phyloP scores from a whole-genome alignment of 2,329 filamentous ascomycete species.

The Nemania serpens region DNA sequence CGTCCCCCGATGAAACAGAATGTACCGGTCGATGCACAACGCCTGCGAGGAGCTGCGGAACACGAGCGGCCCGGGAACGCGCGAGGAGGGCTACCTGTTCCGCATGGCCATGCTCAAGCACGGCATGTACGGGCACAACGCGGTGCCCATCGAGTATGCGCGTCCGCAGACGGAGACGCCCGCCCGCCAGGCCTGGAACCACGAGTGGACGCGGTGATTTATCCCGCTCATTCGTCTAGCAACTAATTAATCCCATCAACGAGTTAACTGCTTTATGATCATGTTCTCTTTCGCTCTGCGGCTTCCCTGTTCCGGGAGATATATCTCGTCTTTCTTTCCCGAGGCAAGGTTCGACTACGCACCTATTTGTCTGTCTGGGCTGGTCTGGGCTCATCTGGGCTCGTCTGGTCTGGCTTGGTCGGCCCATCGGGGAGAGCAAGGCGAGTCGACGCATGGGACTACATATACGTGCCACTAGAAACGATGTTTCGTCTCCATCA shows the following conservation, averaged over 20 bases:
- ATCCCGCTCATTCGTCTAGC: neutral
- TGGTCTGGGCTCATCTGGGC: too few relatives aligned
- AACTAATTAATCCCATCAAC: too few relatives aligned
- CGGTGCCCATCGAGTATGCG: conserved; percentile 91
- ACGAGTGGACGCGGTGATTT: conserved; percentile 76
- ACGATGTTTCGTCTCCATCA: too few relatives aligned
- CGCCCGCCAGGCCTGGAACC: conserved; percentile 81
- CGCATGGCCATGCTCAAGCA: conserved; percentile 90
- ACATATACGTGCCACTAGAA: too few relatives aligned
- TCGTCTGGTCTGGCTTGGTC: too few relatives aligned
- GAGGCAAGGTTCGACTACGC: too few relatives aligned
- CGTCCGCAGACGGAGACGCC: conserved; percentile 84
- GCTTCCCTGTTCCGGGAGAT: too few relatives aligned
- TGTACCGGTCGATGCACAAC: conserved; percentile 79
- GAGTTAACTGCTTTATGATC: neutral
- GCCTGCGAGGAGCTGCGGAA: conserved; percentile 84
- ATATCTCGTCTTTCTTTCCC: too few relatives aligned
- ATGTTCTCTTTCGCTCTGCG: neutral
- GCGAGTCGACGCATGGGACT: too few relatives aligned
- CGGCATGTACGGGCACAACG: conserved; percentile 72
- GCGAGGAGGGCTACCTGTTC: conserved; percentile 75
- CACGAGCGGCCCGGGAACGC: conserved; percentile 59
- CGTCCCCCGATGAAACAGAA: too few relatives aligned
- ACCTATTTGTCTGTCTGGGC: too few relatives aligned
- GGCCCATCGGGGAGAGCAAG: too few relatives aligned